Conservation (phyloP, 2,329 filamentous ascomycete species). For the Epichloe sylvatica region DNA sequence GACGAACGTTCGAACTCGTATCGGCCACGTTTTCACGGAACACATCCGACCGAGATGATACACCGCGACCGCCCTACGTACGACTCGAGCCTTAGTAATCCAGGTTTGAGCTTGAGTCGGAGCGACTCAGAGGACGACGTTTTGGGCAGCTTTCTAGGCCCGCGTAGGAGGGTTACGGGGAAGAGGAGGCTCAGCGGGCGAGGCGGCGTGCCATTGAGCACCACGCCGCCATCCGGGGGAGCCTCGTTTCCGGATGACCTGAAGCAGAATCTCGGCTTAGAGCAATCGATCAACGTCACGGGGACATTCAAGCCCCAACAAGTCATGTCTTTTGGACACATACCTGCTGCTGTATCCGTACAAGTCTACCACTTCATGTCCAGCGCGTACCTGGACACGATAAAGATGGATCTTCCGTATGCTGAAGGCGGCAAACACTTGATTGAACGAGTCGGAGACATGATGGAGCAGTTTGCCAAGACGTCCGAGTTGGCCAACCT, state of each 20-base stretch:
- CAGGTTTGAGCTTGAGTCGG: constrained; percentile 40
- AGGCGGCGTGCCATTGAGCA: constrained; percentile 32
- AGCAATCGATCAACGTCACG: constrained; percentile 44
- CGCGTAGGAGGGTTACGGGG: constrained; percentile 25
- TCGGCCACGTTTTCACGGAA: constrained; percentile 27
- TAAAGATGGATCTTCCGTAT: constrained; percentile 34
- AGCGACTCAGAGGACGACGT: constrained; percentile 55
- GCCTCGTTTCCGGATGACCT: constrained; percentile 16
- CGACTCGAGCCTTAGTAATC: constrained; percentile 34
- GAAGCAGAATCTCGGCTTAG: constrained; percentile 35
- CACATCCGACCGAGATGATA: constrained; percentile 20
- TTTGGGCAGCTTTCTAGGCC: constrained; percentile 43
- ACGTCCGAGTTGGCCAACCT: constrained; percentile 43
- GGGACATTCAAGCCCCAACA: constrained; percentile 46
- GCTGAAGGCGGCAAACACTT: constrained; percentile 24
- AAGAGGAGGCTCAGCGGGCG: constrained; percentile 31
- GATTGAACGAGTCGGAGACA: constrained; percentile 31
- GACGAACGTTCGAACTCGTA: constrained; percentile 39
- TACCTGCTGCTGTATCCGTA: constrained; percentile 37
- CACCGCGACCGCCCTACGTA: constrained; percentile 29
- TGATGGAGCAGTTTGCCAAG: constrained; percentile 42
- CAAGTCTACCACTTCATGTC: constrained; percentile 43
- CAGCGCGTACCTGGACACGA: constrained; percentile 39
- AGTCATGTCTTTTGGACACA: constrained; percentile 46
- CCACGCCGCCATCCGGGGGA: constrained; percentile 36